Percentiles rank a stretch among this genome's conserved stretches.
phyloP scores from a whole-genome alignment of 345 rosid species.

The Pistacia atlantica region DNA sequence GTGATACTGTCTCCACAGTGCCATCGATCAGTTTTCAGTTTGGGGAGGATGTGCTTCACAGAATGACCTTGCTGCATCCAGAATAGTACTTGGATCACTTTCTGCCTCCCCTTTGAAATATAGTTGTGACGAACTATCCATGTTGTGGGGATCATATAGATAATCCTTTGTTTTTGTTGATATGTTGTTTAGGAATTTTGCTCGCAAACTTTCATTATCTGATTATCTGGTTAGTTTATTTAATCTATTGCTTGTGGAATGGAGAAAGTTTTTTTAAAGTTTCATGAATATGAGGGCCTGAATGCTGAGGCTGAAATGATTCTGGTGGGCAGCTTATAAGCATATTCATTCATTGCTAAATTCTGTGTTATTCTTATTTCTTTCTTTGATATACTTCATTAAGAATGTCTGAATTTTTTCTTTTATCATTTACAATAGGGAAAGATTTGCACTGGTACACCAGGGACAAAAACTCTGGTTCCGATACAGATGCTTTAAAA shows the following conservation, averaged over 20 bases:
- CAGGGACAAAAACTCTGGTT: constrained; percentile 60
- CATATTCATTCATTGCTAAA: background rate
- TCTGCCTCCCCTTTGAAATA: background rate
- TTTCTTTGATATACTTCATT: background rate
- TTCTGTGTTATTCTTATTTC: background rate
- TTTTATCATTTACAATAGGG: constrained; percentile 44
- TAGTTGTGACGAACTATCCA: background rate
- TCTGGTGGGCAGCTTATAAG: background rate
- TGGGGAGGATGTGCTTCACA: no score
- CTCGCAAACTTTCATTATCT: background rate
- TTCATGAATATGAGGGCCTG: background rate
- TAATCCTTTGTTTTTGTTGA: background rate
- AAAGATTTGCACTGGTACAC: constrained; percentile 95
- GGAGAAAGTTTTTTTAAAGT: background rate
- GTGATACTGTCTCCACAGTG: no score
- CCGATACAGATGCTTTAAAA: constrained; percentile 63
- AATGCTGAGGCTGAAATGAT: background rate
- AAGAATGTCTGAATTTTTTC: background rate
- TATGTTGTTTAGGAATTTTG: no score
- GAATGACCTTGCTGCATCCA: background rate
- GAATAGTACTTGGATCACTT: background rate
- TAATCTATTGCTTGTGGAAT: background rate
- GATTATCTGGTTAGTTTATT: background rate
- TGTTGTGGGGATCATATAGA: background rate
- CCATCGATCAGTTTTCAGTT: no score